Evolutionary conservation across 805 yeast genomes (phyloP), one percentile per base, ranked within the genome.

Genomic region (Pichia occidentalis): DNA sequence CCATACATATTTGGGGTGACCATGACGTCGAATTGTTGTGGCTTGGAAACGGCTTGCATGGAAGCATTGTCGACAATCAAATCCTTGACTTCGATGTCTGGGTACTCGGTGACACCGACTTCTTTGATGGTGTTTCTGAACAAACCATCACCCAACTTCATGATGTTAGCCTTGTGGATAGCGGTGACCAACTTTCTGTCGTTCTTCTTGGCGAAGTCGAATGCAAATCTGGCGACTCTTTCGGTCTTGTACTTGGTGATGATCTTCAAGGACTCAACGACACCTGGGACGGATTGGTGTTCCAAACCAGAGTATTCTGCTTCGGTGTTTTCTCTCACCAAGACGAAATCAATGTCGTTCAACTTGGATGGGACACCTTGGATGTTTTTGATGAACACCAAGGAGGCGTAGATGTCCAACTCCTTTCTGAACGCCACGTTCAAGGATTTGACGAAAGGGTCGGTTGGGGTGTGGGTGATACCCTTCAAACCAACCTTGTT

Each of bases 1-100:
- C 98, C 98, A 75, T 90, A 90, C 71, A 90, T 76, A 75, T 92
- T 88, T 53, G 98, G 98, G 50, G 97, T 86, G 48, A 92, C 97
- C 68, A 90, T 75, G 41, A 92, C 97, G 63, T 92, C 97, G 59
- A 90, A 90, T 71, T 90, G 97, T 67, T 90, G 95, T 53, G 97
- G 97, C 67, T 82, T 75, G 43, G 97, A 88, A 48, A 90, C 98
- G 43, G 97, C 96, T 73, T 90, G 97, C 98, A 90, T 92, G 45
- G 97, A 86, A 46, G 97, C 97, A 63, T 90, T 90, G 69, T 90
- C 98, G 54, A 90, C 97, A 68, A 90, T 92, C 77, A 92, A 85
- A 66, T 88, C 95, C 64, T 79, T 80, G 53, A 80, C 85, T 46
- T 72, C 74, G 49, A 90, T 75, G 43, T 80, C 81, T 49, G 95